Conservation (phyloP, 306 rosid species). For the Gillenia trifoliata region DNA sequence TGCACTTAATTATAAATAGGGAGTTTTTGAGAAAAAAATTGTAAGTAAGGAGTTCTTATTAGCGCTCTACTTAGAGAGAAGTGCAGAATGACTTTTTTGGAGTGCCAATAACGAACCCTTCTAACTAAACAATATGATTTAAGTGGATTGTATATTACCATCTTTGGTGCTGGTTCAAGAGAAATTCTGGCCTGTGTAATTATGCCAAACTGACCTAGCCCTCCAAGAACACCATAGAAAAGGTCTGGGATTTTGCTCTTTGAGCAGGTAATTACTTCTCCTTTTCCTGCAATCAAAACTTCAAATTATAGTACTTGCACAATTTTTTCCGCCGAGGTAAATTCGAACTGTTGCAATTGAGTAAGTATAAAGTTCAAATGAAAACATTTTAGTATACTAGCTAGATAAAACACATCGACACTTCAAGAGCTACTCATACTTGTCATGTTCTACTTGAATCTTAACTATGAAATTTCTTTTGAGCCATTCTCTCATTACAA, state of each 20-base stretch:
- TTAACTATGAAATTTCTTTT: neutral
- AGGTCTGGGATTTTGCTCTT: constrained; percentile 62
- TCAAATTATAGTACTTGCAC: neutral
- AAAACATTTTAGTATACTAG: no score
- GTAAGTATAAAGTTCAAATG: neutral
- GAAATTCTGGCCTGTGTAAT: constrained; percentile 82
- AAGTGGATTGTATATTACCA: constrained; percentile 37
- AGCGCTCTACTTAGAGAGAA: neutral
- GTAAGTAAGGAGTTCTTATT: no score
- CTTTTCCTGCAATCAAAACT: constrained; percentile 59
- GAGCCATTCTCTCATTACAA: neutral
- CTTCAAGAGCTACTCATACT: neutral
- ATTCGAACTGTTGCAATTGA: neutral
- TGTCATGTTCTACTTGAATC: neutral
- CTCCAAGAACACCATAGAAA: constrained; percentile 81
- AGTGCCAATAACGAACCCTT: neutral
- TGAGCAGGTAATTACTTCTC: constrained; percentile 81
- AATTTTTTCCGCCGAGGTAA: neutral
- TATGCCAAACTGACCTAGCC: constrained; percentile 97
- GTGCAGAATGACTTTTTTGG: neutral
- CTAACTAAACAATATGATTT: no score
- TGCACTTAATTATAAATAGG: neutral
- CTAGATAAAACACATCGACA: neutral
- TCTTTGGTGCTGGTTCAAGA: constrained; percentile 80
- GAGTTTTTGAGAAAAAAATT: no score